Percentiles rank a stretch among this genome's conserved stretches.
These are phyloP conservation scores for Colletotrichum horii DNA, from an alignment of 2,329 filamentous ascomycete species.

Conservation along the genomic window DNA sequence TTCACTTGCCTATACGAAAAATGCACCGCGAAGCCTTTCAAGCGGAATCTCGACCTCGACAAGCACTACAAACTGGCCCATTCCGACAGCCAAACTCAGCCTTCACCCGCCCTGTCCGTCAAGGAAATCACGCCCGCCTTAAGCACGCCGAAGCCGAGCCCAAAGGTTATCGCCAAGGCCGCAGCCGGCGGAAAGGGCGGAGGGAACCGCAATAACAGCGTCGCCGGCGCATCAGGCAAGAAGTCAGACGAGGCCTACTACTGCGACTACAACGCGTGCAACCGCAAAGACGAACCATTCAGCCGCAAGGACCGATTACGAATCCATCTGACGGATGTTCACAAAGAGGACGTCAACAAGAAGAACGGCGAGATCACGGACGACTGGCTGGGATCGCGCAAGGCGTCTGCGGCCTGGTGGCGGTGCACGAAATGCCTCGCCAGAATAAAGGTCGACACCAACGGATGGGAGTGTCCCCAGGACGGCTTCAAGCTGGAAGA, in stretches of 20 bases:
- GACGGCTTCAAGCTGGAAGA: slow-evolving; percentile 21
- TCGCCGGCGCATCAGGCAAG: slow-evolving; percentile 18
- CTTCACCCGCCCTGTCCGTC: slow-evolving; percentile 14
- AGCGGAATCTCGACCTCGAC: slow-evolving; percentile 58
- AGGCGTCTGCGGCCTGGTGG: slow-evolving; percentile 53
- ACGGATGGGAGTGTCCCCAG: slow-evolving; percentile 49
- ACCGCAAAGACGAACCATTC: slow-evolving; percentile 51
- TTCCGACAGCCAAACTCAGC: slow-evolving; percentile 24
- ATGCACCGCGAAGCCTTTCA: slow-evolving; percentile 53
- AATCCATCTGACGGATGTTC: slow-evolving; percentile 60
- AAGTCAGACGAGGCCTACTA: slow-evolving; percentile 44
- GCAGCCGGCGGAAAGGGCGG: neutral
- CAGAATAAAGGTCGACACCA: slow-evolving; percentile 44
- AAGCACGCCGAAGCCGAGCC: slow-evolving; percentile 13
- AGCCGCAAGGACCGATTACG: slow-evolving; percentile 61
- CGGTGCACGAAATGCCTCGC: slow-evolving; percentile 58
- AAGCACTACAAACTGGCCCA: slow-evolving; percentile 58
- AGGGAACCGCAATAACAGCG: slow-evolving; percentile 13
- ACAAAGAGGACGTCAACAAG: slow-evolving; percentile 59
- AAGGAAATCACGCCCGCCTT: slow-evolving; percentile 16
- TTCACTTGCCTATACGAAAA: slow-evolving; percentile 39
- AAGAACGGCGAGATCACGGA: slow-evolving; percentile 40
- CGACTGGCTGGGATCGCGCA: slow-evolving; percentile 44
- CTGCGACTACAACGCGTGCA: slow-evolving; percentile 59
- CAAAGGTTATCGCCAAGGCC: slow-evolving; percentile 14